Evolutionary conservation across 1,139 yeast species (phyloP), one percentile per base, ranked within the genome.

Genomic region (Magnusiomyces clavatus): DNA sequence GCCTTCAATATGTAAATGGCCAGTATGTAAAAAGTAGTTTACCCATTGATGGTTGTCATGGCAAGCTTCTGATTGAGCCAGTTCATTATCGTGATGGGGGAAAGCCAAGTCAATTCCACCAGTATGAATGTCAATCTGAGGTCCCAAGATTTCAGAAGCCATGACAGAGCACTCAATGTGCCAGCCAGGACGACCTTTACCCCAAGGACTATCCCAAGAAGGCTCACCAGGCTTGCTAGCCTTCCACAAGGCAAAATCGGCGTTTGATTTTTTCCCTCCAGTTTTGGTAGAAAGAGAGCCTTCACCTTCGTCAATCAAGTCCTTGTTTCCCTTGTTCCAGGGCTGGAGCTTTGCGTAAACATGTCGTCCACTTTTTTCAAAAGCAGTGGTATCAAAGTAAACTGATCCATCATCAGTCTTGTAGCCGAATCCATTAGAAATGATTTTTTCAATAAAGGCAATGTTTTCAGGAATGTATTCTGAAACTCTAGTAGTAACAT

Each of bases 51-150:
- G 72, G 69, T 86, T 83, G 62, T 87, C 88, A 67, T 77, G 92
- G 68, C 83, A 85, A 5, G 97, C 98, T 70, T 92, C 99, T 34
- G 94, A 80, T 72, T 92, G 99, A 1, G 99, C 99, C 61, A 92
- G 75, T 71, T 92, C 99, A 64, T 92, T 92, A 69, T 92, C 99
- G 70, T 92, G 99, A 68, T 92, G 99, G n/a, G 99, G 99, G 75
- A 92, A 94, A 35, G 97, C 96, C 64, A 92, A 77, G 70, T 92
- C 99, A 55, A 92, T 81, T 58, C 98, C 99, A 53, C 99, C 98
- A 20, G 96, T 83, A 68, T 92, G 99, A 60, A 92, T 88, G 69
- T 92, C 99, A 77, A 94, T 85, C 54, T 77, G 77, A 38, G 78
- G 71, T 1, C 97, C 97, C 44, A 86, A 76, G 47, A 89, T 78